Conservation (phyloP, 2,329 filamentous ascomycete genomes). For the Fonsecaea erecta region DNA sequence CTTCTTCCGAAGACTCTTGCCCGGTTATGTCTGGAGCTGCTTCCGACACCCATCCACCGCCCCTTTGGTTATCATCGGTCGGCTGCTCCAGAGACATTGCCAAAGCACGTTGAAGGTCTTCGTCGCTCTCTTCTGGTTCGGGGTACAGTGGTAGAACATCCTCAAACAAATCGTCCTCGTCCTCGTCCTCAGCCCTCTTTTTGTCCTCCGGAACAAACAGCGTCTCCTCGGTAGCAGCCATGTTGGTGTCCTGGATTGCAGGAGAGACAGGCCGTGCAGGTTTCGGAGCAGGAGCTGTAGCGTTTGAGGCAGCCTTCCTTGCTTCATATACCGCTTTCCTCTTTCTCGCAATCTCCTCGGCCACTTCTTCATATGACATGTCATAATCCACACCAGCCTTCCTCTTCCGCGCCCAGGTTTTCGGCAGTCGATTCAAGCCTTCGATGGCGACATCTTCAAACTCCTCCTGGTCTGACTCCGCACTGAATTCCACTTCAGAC, state of each 20-base stretch:
- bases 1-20: constrained; percentile 68
- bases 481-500: constrained; percentile 20
- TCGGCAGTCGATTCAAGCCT: constrained; percentile 82
- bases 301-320: constrained; percentile 35
- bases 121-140: constrained; percentile 58
- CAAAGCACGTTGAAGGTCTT: constrained; percentile 80
- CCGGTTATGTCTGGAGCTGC: constrained; percentile 37
- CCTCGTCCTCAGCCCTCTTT: constrained; percentile 50
- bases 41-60: constrained; percentile 55
- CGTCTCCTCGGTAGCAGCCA: constrained; percentile 53
- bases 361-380: constrained; percentile 42
- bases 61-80: constrained; percentile 49
- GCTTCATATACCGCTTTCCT: constrained; percentile 56
- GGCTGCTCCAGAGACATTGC: constrained; percentile 72
- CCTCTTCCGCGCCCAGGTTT: constrained; percentile 51
- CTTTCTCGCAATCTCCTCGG: constrained; percentile 47
- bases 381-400: constrained; percentile 43
- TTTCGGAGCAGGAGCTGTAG: background rate
- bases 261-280: background rate
- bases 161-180: constrained; percentile 65
- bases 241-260: background rate
- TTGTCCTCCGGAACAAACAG: constrained; percentile 59
- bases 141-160: constrained; percentile 46
- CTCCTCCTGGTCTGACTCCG: constrained; percentile 64
- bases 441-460: constrained; percentile 95